Percentiles rank a stretch among this genome's conserved stretches.
These are phyloP conservation scores for Harringtonia aguacate DNA, from an alignment of 2,329 filamentous ascomycete species.

Conservation along the genomic window DNA sequence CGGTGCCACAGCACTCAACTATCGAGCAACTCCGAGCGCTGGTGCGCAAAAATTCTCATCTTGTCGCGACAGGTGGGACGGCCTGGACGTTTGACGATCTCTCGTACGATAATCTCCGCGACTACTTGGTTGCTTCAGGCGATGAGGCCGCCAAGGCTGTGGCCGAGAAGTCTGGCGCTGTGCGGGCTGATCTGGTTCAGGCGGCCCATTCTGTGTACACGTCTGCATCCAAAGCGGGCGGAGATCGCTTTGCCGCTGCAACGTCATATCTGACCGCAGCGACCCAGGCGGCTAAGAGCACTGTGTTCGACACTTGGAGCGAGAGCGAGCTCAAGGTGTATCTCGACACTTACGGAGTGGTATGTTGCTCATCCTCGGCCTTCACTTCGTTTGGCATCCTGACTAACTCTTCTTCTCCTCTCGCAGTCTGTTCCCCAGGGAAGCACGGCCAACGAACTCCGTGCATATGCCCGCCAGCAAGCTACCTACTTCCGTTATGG, in stretches of 20 bases:
- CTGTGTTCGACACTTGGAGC: constrained; percentile 63
- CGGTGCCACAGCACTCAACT: constrained; percentile 61
- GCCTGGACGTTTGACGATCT: constrained; percentile 76
- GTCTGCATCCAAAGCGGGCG: constrained; percentile 48
- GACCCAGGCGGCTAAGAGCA: constrained; percentile 54
- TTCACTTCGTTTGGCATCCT: not conserved
- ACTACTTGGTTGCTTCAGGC: constrained; percentile 41
- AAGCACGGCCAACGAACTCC: constrained; percentile 57
- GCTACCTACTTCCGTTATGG: constrained; percentile 70
- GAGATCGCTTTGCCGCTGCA: constrained; percentile 50
- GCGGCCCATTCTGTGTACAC: constrained; percentile 52
- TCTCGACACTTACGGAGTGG: constrained; percentile 67
- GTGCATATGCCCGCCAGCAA: constrained; percentile 60
- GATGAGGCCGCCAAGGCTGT: constrained; percentile 46
- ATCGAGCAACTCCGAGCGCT: constrained; percentile 62
- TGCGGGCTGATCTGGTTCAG: constrained; percentile 62
- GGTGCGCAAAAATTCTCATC: constrained; percentile 64
- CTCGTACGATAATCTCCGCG: constrained; percentile 58
- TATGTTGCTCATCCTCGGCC: constrained; percentile 17
- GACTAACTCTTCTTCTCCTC: constrained; percentile 15
- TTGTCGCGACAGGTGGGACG: constrained; percentile 55
- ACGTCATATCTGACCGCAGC: constrained; percentile 60
- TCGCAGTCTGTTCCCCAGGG: constrained; percentile 52
- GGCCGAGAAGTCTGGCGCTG: constrained; percentile 51
- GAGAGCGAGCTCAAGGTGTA: constrained; percentile 66